These are phyloP conservation scores for Coemansia sp. DNA, from an alignment of 192 early-diverging fungal species.

Conservation along the genomic window DNA sequence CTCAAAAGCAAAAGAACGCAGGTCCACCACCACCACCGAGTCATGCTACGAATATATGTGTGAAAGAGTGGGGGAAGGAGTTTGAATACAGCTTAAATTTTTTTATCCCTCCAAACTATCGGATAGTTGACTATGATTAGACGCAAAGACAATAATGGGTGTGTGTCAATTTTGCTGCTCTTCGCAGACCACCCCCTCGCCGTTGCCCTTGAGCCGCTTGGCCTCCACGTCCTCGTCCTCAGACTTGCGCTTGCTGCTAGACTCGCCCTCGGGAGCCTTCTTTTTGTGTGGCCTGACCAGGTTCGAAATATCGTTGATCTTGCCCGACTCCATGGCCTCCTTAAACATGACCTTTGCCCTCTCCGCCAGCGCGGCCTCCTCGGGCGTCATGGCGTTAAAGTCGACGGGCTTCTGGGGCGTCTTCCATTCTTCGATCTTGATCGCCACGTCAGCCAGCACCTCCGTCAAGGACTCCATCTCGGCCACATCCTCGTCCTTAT, in stretches of 20 bases:
- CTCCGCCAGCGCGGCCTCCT: conserved; percentile 34
- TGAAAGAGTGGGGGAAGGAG: background rate
- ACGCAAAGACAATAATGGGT: background rate
- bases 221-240: conserved; percentile 17
- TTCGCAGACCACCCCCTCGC: background rate
- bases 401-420: conserved; percentile 27
- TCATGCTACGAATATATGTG: background rate
- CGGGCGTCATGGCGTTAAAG: conserved; percentile 18
- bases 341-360: conserved; percentile 44
- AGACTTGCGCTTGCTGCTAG: conserved; percentile 19
- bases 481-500: conserved; percentile 15
- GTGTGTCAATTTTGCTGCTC: background rate
- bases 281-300: conserved; percentile 34
- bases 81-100: background rate
- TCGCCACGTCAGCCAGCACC: conserved; percentile 40
- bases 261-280: background rate
- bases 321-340: conserved; percentile 44
- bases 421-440: conserved; percentile 52
- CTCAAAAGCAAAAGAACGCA: background rate
- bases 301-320: conserved; percentile 39
- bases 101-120: background rate
- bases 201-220: conserved; percentile 28
- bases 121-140: background rate
- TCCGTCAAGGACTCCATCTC: conserved; percentile 27
- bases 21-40: background rate